Percentiles rank a stretch among this genome's conserved stretches.
Evolutionary conservation across 2,329 filamentous ascomycete genomes (phyloP).

Genomic region (Fusarium guadeloupense): DNA sequence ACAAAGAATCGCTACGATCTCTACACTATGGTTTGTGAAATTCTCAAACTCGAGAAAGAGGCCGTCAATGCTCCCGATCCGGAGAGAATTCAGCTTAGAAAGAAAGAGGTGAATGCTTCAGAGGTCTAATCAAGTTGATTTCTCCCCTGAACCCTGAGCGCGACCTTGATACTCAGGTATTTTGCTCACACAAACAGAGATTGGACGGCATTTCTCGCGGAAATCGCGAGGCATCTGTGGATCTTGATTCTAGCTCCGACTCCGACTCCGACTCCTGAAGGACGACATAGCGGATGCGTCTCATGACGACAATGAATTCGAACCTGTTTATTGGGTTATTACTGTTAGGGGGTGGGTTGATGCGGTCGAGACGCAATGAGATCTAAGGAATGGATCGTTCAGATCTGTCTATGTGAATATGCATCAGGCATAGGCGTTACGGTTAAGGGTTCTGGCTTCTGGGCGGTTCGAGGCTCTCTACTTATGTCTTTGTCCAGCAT

Average conservation of each 20-base stretch:
- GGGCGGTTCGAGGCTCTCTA: too few relatives aligned
- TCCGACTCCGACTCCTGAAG: background rate
- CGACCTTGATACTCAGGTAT: background rate
- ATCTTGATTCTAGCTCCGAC: background rate
- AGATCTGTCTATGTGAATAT: too few relatives aligned
- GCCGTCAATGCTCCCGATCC: too few relatives aligned
- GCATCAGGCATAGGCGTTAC: too few relatives aligned
- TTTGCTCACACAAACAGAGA: background rate
- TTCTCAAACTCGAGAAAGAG: background rate
- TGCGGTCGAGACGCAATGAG: too few relatives aligned
- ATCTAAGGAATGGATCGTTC: too few relatives aligned
- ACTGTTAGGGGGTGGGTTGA: too few relatives aligned
- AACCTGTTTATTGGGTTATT: background rate
- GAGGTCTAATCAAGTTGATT: background rate
- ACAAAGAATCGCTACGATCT: background rate
- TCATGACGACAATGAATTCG: too few relatives aligned
- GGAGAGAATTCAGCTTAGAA: background rate
- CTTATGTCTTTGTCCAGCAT: too few relatives aligned
- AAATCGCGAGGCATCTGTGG: background rate
- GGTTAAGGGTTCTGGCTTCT: too few relatives aligned
- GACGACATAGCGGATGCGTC: too few relatives aligned
- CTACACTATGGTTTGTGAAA: background rate
- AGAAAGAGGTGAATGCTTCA: background rate
- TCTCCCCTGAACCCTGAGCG: background rate
- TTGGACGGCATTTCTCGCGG: background rate